Evolutionary conservation across 805 yeast species (phyloP), one percentile per base, ranked within the genome.

Genomic region (Ogataea glucozyma): DNA sequence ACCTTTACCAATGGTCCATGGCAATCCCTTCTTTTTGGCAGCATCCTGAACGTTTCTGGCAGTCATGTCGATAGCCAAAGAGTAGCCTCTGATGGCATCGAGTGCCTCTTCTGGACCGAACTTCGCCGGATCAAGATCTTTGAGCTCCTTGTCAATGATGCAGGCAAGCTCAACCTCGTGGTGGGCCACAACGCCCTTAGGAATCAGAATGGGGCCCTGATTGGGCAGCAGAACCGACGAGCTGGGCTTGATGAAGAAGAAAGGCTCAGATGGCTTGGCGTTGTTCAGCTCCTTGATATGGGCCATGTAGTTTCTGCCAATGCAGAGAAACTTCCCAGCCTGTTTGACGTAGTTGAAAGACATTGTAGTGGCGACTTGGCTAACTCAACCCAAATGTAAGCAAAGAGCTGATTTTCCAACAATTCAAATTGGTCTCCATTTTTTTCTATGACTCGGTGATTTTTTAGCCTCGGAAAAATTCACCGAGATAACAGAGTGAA

Each of bases 1-100:
- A 0, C 99, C 99, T 62, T 93, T 93, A 26, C 93, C 96, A 51
- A 89, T 88, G 4, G 91, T 68, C 99, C 99, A 93, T 4, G 99
- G 99, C 40, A 91, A 72, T 1, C 98, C 98, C 64, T 88, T 88
- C 67, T 75, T 76, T 67, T 93, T 93, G 26, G 97, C 97, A 57
- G 82, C 96, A 58, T 85, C 90, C 67, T 93, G 99, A 22, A 93
- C 95, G 58, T 90, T 88, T 63, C 99, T 78, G 0, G 96, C 98
- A 6, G 99, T 93, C 76, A 93, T 73, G 62, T 93, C 99, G 36
- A 93, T 77, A 0, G 97, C 90, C 48, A 93, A 71, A 1, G 95
- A 86, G 57, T 90, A 88, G 10, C 97, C 97, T 4, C 76, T 85
- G 52, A 93, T 86, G 11, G 88, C 72, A 40, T 85, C 86, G 38